Percentiles rank a stretch among this genome's conserved stretches.
phyloP scores from a whole-genome alignment of 2,329 filamentous ascomycete species.

The Cadophora malorum region DNA sequence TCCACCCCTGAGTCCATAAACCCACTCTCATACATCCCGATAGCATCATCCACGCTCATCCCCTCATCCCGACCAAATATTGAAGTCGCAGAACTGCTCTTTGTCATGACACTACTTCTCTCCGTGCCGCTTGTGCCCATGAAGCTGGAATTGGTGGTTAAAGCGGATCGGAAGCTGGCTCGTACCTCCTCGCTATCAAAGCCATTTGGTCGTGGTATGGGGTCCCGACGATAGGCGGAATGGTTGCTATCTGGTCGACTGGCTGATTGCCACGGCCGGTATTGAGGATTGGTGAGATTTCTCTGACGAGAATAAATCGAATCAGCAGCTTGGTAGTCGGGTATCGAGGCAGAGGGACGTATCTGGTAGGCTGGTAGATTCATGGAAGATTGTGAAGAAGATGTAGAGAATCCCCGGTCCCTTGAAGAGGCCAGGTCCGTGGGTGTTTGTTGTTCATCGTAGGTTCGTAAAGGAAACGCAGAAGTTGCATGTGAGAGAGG shows the following conservation, averaged over 20 bases:
- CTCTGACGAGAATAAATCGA: constrained; percentile 41
- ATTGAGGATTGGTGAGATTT: constrained; percentile 40
- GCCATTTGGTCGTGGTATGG: constrained; percentile 34
- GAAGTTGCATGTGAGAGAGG: constrained; percentile 34
- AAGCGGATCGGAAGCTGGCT: constrained; percentile 64
- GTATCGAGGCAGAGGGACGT: constrained; percentile 44
- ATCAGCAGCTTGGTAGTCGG: constrained; percentile 43
- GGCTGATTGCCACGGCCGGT: constrained; percentile 34
- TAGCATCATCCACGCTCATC: constrained; percentile 70
- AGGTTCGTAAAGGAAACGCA: constrained; percentile 35
- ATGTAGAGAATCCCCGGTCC: constrained; percentile 42
- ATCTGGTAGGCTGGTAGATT: constrained; percentile 31
- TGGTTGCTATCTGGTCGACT: constrained; percentile 41
- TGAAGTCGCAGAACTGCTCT: constrained; percentile 76
- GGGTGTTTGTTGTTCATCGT: constrained; percentile 36
- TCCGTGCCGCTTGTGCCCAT: constrained; percentile 74
- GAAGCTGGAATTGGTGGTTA: constrained; percentile 64
- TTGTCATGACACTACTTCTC: constrained; percentile 81
- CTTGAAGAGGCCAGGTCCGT: constrained; percentile 32
- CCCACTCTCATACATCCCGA: constrained; percentile 72
- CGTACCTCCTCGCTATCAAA: constrained; percentile 52
- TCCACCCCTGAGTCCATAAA: constrained; percentile 60
- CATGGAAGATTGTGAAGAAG: constrained; percentile 41
- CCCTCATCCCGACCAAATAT: constrained; percentile 60
- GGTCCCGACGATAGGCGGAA: constrained; percentile 40